Base-by-base conservation (phyloP, 2,329 filamentous ascomycete genomes). In the Arthrobotrys sinensis region DNA sequence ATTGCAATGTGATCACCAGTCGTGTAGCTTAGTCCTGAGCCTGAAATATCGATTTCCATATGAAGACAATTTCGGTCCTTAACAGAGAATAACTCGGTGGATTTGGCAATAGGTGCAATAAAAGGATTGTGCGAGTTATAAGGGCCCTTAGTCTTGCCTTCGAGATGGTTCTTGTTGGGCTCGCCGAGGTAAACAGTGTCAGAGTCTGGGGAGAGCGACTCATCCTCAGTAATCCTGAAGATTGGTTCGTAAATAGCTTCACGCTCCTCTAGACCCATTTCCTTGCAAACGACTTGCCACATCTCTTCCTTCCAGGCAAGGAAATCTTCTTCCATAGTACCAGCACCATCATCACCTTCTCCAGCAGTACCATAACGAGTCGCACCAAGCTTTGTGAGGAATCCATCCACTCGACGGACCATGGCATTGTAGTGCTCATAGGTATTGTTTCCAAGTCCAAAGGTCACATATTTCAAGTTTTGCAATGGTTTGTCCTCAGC, bases 341-440 rank as follows among this genome's bases (percentile, higher is more conserved):
- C 96, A 80, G 96, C 94, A 80, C 96, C 96, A 84, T 99, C 96
- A 82, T 99, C 96, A 83, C 96, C 96, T 86, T 98, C 95, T 82
- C 96, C 96, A 70, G 94, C 93, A 73, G 91, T 88, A 53, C 96
- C 94, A 81, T 99, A 93, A 81, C 93, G 89, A 83, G 90, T 88
- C 11, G 92, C 96, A 79, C 96, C 96, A 19, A 97, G 88, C 83
- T 92, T 95, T 83, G 90, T 88, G 76, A 99, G 87, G 79, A 90
- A 91, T 84, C 92, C 90, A 86, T 96, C 90, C 73, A 98, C 91
- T 80, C 95, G 93, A 84, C 95, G 93, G 78, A 99, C 94, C 93
- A 99, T 97, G 65, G 92, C 92, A 87, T 99, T 99, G 88, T 97
- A 99, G 87, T 99, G 96, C 84, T 99, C 96, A 84, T 99, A 99